A percentile compares a stretch with the other conserved stretches of the same genome.
Evolutionary conservation across 805 yeast species (phyloP).

Genomic region (Zygosaccharomyces kombuchaensis): DNA sequence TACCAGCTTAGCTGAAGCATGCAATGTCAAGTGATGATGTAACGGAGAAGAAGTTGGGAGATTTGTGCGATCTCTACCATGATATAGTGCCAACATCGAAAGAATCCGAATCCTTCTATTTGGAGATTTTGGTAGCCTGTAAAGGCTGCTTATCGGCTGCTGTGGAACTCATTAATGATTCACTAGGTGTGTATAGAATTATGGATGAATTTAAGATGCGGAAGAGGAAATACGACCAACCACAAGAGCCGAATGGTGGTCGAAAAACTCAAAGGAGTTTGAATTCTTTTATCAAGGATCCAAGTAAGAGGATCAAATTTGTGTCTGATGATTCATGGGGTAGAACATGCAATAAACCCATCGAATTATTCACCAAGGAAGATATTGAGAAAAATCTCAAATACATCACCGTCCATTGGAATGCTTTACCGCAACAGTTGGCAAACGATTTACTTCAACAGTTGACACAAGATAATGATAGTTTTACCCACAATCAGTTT

Average conservation of each 20-base stretch:
- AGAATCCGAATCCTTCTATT: conserved; percentile 28
- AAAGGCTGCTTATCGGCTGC: conserved; percentile 48
- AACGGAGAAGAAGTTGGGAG: conserved; percentile 40
- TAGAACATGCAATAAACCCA: conserved; percentile 24
- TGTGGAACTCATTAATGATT: conserved; percentile 39
- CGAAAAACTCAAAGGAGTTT: conserved; percentile 17
- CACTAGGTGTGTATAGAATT: conserved; percentile 15
- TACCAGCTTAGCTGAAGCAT: background rate
- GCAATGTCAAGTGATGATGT: conserved; percentile 9
- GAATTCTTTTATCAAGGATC: conserved; percentile 17
- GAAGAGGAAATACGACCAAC: conserved; percentile 10
- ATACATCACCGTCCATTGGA: conserved; percentile 46
- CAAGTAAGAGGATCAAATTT: conserved; percentile 9
- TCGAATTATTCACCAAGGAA: conserved; percentile 46
- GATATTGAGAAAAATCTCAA: conserved; percentile 49
- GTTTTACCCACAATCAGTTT: conserved; percentile 46
- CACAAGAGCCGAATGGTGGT: conserved; percentile 2
- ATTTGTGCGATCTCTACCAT: conserved; percentile 41
- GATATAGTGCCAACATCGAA: conserved; percentile 34
- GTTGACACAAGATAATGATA: conserved; percentile 40
- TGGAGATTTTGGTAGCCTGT: conserved; percentile 52
- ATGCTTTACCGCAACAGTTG: conserved; percentile 48
- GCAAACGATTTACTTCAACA: conserved; percentile 42
- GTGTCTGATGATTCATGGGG: conserved; percentile 13
- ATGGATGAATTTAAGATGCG: background rate